These are phyloP conservation scores for Bertia moriformis DNA, from an alignment of 2,329 filamentous ascomycete genomes.

Conservation along the genomic window DNA sequence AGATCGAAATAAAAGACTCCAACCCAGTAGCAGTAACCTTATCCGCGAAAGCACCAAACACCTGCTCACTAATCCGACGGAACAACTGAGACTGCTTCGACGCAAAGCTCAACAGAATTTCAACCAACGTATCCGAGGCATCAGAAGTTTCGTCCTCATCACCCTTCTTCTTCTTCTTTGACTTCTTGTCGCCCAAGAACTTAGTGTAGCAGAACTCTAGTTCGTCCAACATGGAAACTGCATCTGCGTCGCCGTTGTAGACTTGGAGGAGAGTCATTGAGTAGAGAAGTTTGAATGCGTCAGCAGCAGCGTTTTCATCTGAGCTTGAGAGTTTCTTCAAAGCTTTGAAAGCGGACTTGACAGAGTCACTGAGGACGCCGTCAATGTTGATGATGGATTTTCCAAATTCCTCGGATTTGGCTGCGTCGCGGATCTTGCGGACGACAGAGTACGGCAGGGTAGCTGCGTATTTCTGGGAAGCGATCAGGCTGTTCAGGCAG, in stretches of 20 bases:
- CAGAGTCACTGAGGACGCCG: constrained; percentile 1
- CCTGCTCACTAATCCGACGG: constrained; percentile 1
- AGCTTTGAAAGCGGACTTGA: constrained; percentile 5
- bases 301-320: constrained; percentile 14
- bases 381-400: background rate
- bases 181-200: constrained; percentile 5
- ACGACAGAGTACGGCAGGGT: constrained; percentile 1
- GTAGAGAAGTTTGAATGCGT: constrained; percentile 44
- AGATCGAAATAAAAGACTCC: background rate
- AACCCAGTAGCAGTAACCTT: background rate
- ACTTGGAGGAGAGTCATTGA: constrained; percentile 46
- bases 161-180: constrained; percentile 4
- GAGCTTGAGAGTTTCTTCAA: constrained; percentile 7
- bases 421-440: constrained; percentile 1
- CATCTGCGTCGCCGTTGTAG: constrained; percentile 49
- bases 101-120: background rate
- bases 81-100: constrained; percentile 1
- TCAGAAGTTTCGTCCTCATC: background rate
- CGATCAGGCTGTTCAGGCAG: background rate
- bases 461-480: background rate
- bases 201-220: constrained; percentile 9
- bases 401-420: constrained; percentile 1
- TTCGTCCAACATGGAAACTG: constrained; percentile 20
- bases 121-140: constrained; percentile 1
- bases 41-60: background rate